phyloP scores from a whole-genome alignment of 805 yeast genomes.

The Myxozyma vanderwaltii region DNA sequence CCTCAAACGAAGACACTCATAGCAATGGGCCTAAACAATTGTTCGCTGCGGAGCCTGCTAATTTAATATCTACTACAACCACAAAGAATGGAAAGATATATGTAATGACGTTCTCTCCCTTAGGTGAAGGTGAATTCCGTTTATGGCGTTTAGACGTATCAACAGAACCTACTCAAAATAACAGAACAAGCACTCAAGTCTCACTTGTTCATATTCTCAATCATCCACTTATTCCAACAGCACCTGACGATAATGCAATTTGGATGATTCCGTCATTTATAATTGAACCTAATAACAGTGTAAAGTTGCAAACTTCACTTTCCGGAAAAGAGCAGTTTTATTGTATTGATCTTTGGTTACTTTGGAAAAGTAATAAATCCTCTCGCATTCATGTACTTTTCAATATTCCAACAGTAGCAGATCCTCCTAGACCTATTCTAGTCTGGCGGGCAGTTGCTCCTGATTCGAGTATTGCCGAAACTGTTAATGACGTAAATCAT shows the following conservation, averaged over 20 bases:
- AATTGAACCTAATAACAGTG: constrained; percentile 36
- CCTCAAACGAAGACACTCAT: not conserved
- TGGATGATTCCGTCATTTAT: constrained; percentile 55
- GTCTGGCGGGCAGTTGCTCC: constrained; percentile 29
- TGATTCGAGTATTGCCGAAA: not conserved
- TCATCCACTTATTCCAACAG: constrained; percentile 38
- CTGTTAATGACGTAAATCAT: constrained; percentile 4
- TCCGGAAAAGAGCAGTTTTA: constrained; percentile 1
- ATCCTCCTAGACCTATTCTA: not conserved
- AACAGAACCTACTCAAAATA: constrained; percentile 6
- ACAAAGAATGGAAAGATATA: constrained; percentile 20
- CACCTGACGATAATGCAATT: constrained; percentile 45
- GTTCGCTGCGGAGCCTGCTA: constrained; percentile 43
- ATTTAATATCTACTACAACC: constrained; percentile 37
- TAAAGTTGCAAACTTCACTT: not conserved
- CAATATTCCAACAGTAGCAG: constrained; percentile 16
- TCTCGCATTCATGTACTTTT: constrained; percentile 40
- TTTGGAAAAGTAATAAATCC: constrained; percentile 68
- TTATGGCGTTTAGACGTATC: constrained; percentile 42
- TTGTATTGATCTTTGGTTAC: constrained; percentile 45
- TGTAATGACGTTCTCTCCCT: constrained; percentile 48
- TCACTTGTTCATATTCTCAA: constrained; percentile 39
- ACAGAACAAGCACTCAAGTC: constrained; percentile 18
- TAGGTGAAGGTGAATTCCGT: constrained; percentile 50
- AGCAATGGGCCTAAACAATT: constrained; percentile 33